phyloP scores from a whole-genome alignment of 2,329 filamentous ascomycete genomes.

The Didymella pinodella region DNA sequence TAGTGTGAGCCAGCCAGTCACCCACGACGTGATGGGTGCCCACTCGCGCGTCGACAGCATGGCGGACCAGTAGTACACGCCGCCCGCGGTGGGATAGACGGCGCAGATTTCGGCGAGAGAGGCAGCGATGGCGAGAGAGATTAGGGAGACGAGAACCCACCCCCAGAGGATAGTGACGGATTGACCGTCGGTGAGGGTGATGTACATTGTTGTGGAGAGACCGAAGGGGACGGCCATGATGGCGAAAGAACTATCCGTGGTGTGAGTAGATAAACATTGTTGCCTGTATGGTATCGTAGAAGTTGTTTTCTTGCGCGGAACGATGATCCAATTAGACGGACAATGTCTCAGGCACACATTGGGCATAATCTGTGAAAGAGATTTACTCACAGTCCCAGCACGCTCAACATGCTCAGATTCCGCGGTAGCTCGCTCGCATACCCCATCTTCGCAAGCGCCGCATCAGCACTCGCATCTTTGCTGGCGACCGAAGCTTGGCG shows the following conservation, averaged over 20 bases:
- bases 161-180: constrained; percentile 74
- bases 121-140: constrained; percentile 72
- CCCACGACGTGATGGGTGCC: constrained; percentile 72
- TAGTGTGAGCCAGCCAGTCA: constrained; percentile 75
- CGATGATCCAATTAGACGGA: not conserved
- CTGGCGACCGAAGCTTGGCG: constrained; percentile 26
- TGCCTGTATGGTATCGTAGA: too few species aligned
- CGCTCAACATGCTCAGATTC: constrained; percentile 72
- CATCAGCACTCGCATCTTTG: constrained; percentile 61
- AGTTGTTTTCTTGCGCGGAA: not conserved
- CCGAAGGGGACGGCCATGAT: constrained; percentile 78
- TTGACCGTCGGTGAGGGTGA: constrained; percentile 73
- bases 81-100: constrained; percentile 77
- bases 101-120: constrained; percentile 80
- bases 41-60: constrained; percentile 72
- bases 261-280: too few species aligned
- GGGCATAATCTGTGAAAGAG: not conserved
- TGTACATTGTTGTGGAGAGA: constrained; percentile 72
- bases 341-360: not conserved
- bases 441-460: constrained; percentile 70
- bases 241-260: constrained; percentile 65
- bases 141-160: constrained; percentile 71
- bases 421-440: constrained; percentile 73
- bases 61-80: constrained; percentile 75
- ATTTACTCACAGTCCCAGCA: constrained; percentile 65